Percentiles rank a stretch among this genome's conserved stretches.
These are phyloP conservation scores for Leptomonas seymouri DNA, from an alignment of 208 protist species.

Conservation along the genomic window DNA sequence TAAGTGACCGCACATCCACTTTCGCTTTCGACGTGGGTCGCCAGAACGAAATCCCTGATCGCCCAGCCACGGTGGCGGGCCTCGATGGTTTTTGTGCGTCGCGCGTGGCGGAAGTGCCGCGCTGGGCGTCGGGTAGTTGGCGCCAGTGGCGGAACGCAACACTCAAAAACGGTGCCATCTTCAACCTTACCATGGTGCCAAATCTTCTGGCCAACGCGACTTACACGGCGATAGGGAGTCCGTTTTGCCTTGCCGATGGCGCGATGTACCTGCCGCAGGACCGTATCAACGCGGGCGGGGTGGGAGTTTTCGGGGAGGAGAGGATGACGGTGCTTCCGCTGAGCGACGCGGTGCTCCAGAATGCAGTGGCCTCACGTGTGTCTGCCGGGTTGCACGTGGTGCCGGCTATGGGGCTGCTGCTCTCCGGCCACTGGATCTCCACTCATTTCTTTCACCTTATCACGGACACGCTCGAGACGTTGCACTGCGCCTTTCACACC, in stretches of 20 bases:
- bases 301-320: conserved; percentile 11
- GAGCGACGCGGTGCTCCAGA: conserved; percentile 12
- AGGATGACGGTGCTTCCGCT: conserved; percentile 16
- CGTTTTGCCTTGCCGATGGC: conserved; percentile 22
- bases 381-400: conserved; percentile 16
- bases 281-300: conserved; percentile 16
- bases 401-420: conserved; percentile 31
- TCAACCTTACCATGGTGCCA: conserved; percentile 8
- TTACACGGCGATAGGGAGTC: conserved; percentile 27
- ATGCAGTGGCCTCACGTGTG: not conserved
- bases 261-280: conserved; percentile 19
- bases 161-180: not conserved
- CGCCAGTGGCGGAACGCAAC: not conserved
- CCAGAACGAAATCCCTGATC: not conserved
- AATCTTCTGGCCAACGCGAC: conserved; percentile 11
- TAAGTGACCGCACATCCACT: not conserved
- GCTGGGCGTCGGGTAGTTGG: conserved; percentile 15
- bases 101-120: conserved; percentile 19
- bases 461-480: conserved; percentile 32
- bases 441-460: conserved; percentile 39
- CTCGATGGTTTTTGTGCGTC: conserved; percentile 23
- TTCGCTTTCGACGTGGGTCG: not conserved
- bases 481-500: conserved; percentile 20
- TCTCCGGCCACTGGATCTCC: conserved; percentile 25
- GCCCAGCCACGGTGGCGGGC: conserved; percentile 9